Conservation (phyloP, 805 yeast genomes). For the Zygotorulaspora sp. region DNA sequence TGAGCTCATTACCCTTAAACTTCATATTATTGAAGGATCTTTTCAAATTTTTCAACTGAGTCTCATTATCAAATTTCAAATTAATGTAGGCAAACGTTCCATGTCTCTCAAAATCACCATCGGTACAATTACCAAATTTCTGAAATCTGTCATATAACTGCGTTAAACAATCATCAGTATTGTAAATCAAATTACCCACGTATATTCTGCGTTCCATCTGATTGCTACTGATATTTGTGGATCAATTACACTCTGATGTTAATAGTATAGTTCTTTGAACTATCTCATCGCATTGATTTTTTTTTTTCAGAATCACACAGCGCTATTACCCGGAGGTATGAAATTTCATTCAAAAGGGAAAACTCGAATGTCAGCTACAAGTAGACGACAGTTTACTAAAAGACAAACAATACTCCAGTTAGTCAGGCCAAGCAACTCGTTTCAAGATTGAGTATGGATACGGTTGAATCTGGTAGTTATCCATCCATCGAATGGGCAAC, state of each 20-base stretch:
- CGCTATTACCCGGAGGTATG: constrained; percentile 2
- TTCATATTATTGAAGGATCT: constrained; percentile 62
- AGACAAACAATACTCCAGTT: too few species aligned
- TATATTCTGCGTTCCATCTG: constrained; percentile 29
- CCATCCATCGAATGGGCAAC: constrained; percentile 34
- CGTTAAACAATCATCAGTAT: constrained; percentile 25
- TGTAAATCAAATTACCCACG: constrained; percentile 30
- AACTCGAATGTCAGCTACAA: too few species aligned
- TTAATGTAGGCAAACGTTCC: constrained; percentile 61
- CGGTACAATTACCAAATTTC: constrained; percentile 53
- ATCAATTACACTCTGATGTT: too few species aligned
- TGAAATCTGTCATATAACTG: constrained; percentile 53
- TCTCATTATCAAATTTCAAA: constrained; percentile 45
- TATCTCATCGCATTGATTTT: too few species aligned
- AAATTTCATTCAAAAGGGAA: neutral
- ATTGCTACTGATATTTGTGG: too few species aligned
- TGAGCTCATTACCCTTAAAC: constrained; percentile 68
- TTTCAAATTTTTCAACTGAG: constrained; percentile 44
- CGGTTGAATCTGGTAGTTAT: constrained; percentile 17
- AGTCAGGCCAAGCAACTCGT: too few species aligned
- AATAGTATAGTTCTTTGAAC: too few species aligned
- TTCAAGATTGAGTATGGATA: constrained; percentile 8
- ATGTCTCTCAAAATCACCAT: constrained; percentile 51
- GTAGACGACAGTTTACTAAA: too few species aligned
- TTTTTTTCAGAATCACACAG: too few species aligned